Evolutionary conservation across 306 rosid species (phyloP).

Genomic region (Acacia acuminata): DNA sequence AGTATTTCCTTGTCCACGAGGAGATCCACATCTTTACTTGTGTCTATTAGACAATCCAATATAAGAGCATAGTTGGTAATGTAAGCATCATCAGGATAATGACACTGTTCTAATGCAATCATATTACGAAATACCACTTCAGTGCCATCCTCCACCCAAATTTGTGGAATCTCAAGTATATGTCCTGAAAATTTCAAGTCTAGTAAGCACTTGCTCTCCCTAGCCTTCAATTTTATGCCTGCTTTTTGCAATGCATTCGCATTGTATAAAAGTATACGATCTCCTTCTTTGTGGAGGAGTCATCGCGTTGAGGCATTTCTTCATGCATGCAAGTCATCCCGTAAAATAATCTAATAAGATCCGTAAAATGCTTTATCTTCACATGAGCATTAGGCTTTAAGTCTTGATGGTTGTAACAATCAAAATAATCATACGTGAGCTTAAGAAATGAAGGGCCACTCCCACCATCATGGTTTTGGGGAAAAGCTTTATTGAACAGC

Average conservation of each 20-base stretch:
- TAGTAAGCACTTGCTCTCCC: background rate
- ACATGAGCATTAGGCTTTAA: too few species aligned
- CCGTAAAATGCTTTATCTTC: too few species aligned
- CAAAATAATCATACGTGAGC: too few species aligned
- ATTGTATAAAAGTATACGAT: background rate
- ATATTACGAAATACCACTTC: too few species aligned
- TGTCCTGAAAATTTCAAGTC: background rate
- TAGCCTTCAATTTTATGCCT: background rate
- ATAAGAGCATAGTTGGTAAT: background rate
- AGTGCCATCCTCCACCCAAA: rapidly evolving
- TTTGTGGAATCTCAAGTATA: background rate
- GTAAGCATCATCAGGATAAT: background rate
- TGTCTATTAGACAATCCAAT: conserved; percentile 6
- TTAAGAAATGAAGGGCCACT: too few species aligned
- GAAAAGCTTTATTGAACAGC: too few species aligned
- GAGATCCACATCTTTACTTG: background rate
- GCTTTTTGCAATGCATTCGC: background rate
- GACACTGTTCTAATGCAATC: conserved; percentile 15
- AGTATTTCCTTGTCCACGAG: conserved; percentile 9
- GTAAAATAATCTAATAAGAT: too few species aligned
- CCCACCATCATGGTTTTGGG: too few species aligned
- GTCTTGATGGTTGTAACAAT: too few species aligned
- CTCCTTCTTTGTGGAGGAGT: too few species aligned
- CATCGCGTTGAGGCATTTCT: too few species aligned
- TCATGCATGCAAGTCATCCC: too few species aligned